Evolutionary conservation across 208 protist genomes (phyloP), one percentile per base, ranked within the genome.

Genomic region (Crithidia fasciculata): DNA sequence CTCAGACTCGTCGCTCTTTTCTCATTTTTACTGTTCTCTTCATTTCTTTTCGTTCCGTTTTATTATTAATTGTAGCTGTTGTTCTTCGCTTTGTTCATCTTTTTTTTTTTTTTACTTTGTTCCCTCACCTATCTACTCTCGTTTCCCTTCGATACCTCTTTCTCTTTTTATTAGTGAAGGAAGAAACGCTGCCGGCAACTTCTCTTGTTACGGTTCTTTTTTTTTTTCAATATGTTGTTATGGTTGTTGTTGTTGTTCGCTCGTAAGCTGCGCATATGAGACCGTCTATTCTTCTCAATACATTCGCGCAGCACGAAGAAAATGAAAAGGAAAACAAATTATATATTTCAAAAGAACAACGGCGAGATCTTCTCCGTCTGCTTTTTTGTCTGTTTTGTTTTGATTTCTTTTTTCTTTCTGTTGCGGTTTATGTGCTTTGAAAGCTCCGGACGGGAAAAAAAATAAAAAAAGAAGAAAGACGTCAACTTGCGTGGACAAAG

Each of bases 1-100:
- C 62, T 75, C 44, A 66, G 52, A 37, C 54, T 64, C 59, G 47
- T 73, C 47, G 69, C 28, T 50, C 56, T 68, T 43, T 57, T 57
- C 28, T 28, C 28, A 28, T 49, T 74, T 57, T 49, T 49, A 28
- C 39, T 9, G 4, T 66, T 58, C 13, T 60, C 43, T 61, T 55
- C 45, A 62, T 16, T 72, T 15, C 7, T 41, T 2, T 60, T 60
- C 10, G 18, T 28, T 28, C 28, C 28, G 28, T 28, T 28, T 28
- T 28, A 28, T 28, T 28, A 28, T 28, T 28, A 28, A 28, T 28
- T 28, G 28, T 28, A 28, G 28, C 28, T 49, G 18, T n/a, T 9
- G 4, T 66, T 58, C 13, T 60, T 52, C 56, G 43, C 45, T 72
- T 16, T 72, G 3, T 9, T 41, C 16, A 49, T 60, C 28, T 2